Evolutionary conservation across 2,329 filamentous ascomycete genomes (phyloP).

Genomic region (Didymellaceae sp.): DNA sequence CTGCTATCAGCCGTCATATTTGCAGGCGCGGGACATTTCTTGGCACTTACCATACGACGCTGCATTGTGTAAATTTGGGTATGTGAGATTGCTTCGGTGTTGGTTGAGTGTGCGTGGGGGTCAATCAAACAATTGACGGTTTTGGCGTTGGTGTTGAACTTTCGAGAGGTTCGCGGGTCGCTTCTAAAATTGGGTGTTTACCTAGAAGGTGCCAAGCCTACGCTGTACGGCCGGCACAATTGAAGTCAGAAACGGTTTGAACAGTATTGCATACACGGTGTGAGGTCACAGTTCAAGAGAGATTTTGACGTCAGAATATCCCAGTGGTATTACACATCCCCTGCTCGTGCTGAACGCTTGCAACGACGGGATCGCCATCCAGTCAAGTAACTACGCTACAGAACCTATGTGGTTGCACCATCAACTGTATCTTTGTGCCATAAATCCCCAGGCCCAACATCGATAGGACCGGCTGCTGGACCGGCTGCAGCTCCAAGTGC

Average conservation of each 20-base stretch:
- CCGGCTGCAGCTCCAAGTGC: constrained; percentile 33
- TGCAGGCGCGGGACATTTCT: constrained; percentile 9
- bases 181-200: constrained; percentile 13
- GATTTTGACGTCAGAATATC: not conserved
- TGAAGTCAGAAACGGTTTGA: not conserved
- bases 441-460: constrained; percentile 24
- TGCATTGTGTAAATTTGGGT: constrained; percentile 39
- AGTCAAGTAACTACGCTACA: not conserved
- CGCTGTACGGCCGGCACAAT: not conserved
- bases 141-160: constrained; percentile 16
- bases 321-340: not conserved
- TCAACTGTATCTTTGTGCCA: constrained; percentile 11
- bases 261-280: not conserved
- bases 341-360: not conserved
- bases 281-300: not conserved
- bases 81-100: not conserved
- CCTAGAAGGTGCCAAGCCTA: constrained; percentile 9
- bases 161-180: constrained; percentile 15
- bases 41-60: constrained; percentile 53
- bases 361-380: not conserved
- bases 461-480: constrained; percentile 39
- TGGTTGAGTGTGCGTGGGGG: not conserved
- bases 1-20: constrained; percentile 22
- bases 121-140: not conserved
- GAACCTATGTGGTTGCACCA: constrained; percentile 4